Evolutionary conservation across 2,329 filamentous ascomycete species (phyloP), one percentile per base, ranked within the genome.

Genomic region (Aureobasidium namibiae): DNA sequence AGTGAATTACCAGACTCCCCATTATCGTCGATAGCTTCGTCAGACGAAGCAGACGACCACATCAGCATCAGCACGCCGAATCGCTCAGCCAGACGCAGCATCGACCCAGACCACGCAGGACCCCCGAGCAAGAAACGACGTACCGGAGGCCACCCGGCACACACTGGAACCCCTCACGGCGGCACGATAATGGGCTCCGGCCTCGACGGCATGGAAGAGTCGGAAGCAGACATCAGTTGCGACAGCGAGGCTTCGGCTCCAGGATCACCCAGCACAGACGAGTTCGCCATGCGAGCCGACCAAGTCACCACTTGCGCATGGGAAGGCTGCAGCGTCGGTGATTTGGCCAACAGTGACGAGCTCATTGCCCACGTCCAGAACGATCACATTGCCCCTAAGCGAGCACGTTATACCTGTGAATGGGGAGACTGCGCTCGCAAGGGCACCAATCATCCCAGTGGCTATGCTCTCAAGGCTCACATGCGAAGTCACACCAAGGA

Each of bases 401-500:
- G 94, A 76, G 96, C 95, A 76, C 96, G 94, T 73, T 97, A 97
- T 72, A 91, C 90, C n/a, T 99, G 94, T 75, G 92, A 97, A 75
- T 99, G 94, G 94, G 84, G 83, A 61, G 92, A 92, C 65, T 99
- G 94, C 72, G 82, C 80, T 56, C 79, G 92, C 62, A 97, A 96
- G 76, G 90, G 91, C 61, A 85, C 94, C 74, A 86, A 90, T 18
- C 94, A 99, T 74, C 92, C 92, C 1, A 96, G 91, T 68, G 94
- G 90, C 2, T 99, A 99, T 75, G 94, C 94, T 4, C 77, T 99
- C 64, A 92, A 95, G 72, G 94, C 94, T 10, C 94, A 99, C 70
- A 96, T 99, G 92, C 82, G 94, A 66, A 96, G 92, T 71, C 94
- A 99, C 72, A 99, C 94, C 1, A 84, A 94, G 69, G 94, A 99